phyloP scores from a whole-genome alignment of 306 rosid species.

The Amphicarpaea edgeworthii region DNA sequence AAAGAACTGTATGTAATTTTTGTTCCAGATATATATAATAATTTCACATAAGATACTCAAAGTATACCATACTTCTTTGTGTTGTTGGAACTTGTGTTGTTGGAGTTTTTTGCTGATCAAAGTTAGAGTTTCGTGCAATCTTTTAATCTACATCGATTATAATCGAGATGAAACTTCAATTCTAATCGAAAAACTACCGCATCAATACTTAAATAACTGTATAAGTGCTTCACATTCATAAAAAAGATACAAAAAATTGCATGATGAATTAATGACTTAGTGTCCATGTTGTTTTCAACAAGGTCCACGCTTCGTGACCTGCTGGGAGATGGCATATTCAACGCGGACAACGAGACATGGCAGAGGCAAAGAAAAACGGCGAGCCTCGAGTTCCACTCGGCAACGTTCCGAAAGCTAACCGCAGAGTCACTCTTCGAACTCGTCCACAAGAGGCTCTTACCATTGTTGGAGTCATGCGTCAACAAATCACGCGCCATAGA shows the following conservation, averaged over 20 bases:
- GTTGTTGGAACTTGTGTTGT: no score
- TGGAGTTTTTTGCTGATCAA: no score
- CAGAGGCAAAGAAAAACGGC: slow-evolving; percentile 83
- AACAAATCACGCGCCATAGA: slow-evolving; percentile 50
- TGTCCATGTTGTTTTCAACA: background rate
- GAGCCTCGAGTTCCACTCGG: slow-evolving; percentile 83
- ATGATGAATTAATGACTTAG: no score
- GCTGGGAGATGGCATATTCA: slow-evolving; percentile 86
- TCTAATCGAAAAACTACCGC: no score
- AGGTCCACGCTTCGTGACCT: slow-evolving; percentile 71
- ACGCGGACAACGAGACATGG: slow-evolving; percentile 82
- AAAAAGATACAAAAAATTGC: no score
- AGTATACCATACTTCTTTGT: no score
- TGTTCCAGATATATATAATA: no score
- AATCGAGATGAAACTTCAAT: no score
- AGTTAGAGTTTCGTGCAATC: no score
- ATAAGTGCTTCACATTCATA: background rate
- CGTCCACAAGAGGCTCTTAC: slow-evolving; percentile 69
- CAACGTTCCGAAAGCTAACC: slow-evolving; percentile 69
- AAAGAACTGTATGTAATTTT: background rate
- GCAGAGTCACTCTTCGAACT: slow-evolving; percentile 66
- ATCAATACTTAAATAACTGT: no score
- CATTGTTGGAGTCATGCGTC: slow-evolving; percentile 57
- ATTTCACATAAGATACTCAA: no score
- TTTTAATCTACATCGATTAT: no score